Evolutionary conservation across 306 rosid genomes (phyloP).

Genomic region (Acacia confusa): DNA sequence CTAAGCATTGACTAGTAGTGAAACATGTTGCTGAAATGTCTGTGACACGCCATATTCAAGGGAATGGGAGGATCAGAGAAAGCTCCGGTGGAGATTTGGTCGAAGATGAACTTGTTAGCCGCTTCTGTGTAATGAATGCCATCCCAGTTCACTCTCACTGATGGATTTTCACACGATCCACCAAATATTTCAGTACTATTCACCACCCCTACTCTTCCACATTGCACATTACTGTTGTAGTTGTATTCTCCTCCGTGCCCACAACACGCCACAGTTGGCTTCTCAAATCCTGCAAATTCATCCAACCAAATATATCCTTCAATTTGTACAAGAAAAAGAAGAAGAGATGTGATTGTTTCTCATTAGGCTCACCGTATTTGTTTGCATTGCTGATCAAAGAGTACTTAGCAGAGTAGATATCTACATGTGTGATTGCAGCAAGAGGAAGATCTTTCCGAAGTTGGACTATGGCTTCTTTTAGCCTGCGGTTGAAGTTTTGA

Average conservation of each 20-base stretch:
- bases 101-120: conserved; percentile 40
- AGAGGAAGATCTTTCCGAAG: conserved; percentile 49
- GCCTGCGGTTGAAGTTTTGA: conserved; percentile 47
- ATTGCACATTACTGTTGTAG: not conserved
- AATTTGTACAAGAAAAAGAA: not conserved
- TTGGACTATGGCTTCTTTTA: conserved; percentile 49
- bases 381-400: conserved; percentile 39
- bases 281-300: conserved; percentile 48
- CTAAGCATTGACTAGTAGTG: not conserved
- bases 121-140: conserved; percentile 59
- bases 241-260: conserved; percentile 58
- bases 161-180: conserved; percentile 43
- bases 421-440: conserved; percentile 63
- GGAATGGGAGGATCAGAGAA: conserved; percentile 50
- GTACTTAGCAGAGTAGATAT: conserved; percentile 38
- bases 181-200: conserved; percentile 42
- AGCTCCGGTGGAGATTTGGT: conserved; percentile 46
- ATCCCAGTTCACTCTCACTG: conserved; percentile 48
- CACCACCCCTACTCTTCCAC: conserved; percentile 25
- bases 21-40: not conserved
- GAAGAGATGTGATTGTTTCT: not conserved
- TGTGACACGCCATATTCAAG: conserved; percentile 44
- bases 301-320: not conserved
- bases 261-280: conserved; percentile 46
- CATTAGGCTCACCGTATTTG: conserved; percentile 43